A percentile compares a stretch with the other conserved stretches of the same genome.
Evolutionary conservation across 169 alveolate genomes (phyloP).

Genomic region (Plasmodium billcollinsi): DNA sequence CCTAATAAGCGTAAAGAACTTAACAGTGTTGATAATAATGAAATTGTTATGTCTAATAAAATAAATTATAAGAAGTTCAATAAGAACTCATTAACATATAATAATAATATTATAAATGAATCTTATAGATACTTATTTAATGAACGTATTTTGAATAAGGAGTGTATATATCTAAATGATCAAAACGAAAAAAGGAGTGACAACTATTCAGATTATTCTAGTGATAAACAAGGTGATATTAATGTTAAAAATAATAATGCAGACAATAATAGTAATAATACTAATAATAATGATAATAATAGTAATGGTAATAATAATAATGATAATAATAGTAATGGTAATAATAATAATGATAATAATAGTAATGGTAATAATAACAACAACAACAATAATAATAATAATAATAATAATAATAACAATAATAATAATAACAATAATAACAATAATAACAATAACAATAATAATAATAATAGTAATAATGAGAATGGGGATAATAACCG

Average conservation of each 20-base stretch:
- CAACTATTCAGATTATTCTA: too few species aligned
- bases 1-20: too few species aligned
- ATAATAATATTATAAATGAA: too few species aligned
- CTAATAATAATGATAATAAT: neutral
- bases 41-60: too few species aligned
- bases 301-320: neutral
- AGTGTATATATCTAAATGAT: neutral
- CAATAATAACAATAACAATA: neutral
- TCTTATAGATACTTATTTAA: neutral
- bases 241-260: too few species aligned
- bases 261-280: neutral
- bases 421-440: neutral
- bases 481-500: neutral
- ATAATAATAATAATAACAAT: neutral
- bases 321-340: neutral
- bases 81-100: too few species aligned
- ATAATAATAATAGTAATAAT: neutral
- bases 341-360: neutral
- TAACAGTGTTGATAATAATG: too few species aligned
- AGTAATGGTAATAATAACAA: neutral
- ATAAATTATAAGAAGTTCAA: too few species aligned
- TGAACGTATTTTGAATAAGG: constrained; percentile 1
- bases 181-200: too few species aligned
- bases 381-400: neutral
- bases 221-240: too few species aligned